Percentiles rank a stretch among this genome's conserved stretches.
These are phyloP conservation scores for Pleomassaria siparia DNA, from an alignment of 2,329 filamentous ascomycete species.

Conservation along the genomic window DNA sequence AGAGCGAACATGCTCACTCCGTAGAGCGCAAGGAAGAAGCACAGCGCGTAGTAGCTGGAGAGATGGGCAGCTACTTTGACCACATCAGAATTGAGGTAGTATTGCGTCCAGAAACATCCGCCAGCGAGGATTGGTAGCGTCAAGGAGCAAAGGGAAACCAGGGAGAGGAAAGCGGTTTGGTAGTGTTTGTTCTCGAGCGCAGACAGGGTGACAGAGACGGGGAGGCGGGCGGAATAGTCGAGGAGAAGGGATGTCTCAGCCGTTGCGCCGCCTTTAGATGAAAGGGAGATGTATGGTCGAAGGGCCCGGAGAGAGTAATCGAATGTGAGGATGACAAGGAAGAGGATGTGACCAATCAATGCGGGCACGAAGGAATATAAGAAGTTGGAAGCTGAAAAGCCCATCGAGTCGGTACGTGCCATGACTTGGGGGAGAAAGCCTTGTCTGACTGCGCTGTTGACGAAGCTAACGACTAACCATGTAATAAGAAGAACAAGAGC, in stretches of 20 bases:
- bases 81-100: constrained; percentile 44
- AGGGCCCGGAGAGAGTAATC: constrained; percentile 67
- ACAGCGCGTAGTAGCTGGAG: constrained; percentile 70
- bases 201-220: constrained; percentile 60
- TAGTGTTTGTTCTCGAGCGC: constrained; percentile 65
- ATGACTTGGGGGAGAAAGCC: constrained; percentile 73
- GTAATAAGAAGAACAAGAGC: constrained; percentile 43
- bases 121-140: constrained; percentile 68
- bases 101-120: constrained; percentile 74
- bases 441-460: constrained; percentile 63
- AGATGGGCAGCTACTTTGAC: constrained; percentile 67
- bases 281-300: constrained; percentile 69
- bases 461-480: constrained; percentile 76
- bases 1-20: constrained; percentile 60
- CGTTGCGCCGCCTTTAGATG: constrained; percentile 58
- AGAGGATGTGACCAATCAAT: constrained; percentile 66
- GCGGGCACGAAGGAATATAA: constrained; percentile 77
- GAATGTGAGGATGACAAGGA: constrained; percentile 66
- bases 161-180: constrained; percentile 63
- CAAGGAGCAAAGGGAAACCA: constrained; percentile 61
- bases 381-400: constrained; percentile 86
- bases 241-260: constrained; percentile 67
- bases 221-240: constrained; percentile 69
- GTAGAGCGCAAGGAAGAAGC: constrained; percentile 72
- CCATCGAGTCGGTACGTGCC: constrained; percentile 59